Evolutionary conservation across 2,329 filamentous ascomycete genomes (phyloP), one percentile per base, ranked within the genome.

Genomic region (Sporothrix phasma): DNA sequence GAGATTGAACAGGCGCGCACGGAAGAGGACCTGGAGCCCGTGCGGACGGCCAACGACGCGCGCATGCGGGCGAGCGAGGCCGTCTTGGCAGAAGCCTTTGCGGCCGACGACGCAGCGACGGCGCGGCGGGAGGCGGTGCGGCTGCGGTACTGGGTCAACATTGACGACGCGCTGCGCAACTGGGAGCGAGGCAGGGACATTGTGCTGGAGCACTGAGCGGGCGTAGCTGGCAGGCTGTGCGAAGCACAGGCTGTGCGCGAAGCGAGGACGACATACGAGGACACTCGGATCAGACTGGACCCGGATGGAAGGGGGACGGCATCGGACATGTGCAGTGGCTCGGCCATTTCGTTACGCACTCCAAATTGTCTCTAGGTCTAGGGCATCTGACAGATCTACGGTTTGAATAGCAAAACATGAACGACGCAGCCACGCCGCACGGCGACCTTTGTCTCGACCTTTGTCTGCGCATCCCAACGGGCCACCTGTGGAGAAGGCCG

Each of bases 71-170:
- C 76, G 67, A 88, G 87, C 70, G 87, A 92, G 72, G 75, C 75
- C 59, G 73, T 76, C 1, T 71, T 97, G 26, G 88, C 83, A 54
- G 70, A 74, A 63, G 84, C 86, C 0, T 93, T 97, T 72, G 79
- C 66, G 5, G 63, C 77, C 67, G 70, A 74, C 8, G 88, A 88
- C 58, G 84, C 93, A 72, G 81, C 86, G 46, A 76, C 67, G 8
- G 93, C 92, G 17, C 86, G 83, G 76, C 75, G 73, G 66, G 90
- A 95, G 81, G 86, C 87, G 53, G 85, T 96, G 1, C 80, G 83
- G 74, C 76, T 97, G 77, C 80, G 91, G 74, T 97, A 97, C 78
- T 97, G 93, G 93, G 82, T 88, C 64, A 96, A 92, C 75, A 87
- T 97, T 66, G 82, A 85, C 67, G 88, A 95, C 74, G 89, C 86